Evolutionary conservation across 768 basidiomycete species (phyloP).

Genomic region (Leccinum disarticulatum): DNA sequence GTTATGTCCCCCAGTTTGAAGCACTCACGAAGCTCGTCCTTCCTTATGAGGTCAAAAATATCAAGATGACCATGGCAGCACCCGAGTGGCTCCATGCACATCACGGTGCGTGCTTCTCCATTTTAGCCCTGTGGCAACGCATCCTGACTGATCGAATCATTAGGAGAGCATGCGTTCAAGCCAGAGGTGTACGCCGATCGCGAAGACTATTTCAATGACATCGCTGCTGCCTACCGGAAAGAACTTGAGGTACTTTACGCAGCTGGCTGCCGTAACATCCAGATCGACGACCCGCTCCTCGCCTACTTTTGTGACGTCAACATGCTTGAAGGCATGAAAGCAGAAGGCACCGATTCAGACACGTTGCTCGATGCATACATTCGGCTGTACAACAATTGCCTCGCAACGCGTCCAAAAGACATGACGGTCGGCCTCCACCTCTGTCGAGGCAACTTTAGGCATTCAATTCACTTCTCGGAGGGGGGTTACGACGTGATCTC

Average conservation of each 20-base stretch:
- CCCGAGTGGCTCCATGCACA: slow-evolving; percentile 73
- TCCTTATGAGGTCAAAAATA: slow-evolving; percentile 59
- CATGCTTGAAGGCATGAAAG: slow-evolving; percentile 56
- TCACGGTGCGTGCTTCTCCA: slow-evolving; percentile 43
- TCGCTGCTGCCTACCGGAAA: slow-evolving; percentile 44
- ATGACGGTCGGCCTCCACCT: slow-evolving; percentile 44
- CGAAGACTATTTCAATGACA: slow-evolving; percentile 50
- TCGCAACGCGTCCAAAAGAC: slow-evolving; percentile 38
- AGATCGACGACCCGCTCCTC: slow-evolving; percentile 48
- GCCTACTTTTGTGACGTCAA: slow-evolving; percentile 66
- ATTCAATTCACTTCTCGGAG: slow-evolving; percentile 42
- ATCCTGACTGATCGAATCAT: background rate
- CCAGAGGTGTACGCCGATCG: slow-evolving; percentile 20
- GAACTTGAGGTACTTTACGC: slow-evolving; percentile 47
- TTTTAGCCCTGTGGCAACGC: background rate
- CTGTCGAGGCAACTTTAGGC: slow-evolving; percentile 40
- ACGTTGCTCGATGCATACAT: slow-evolving; percentile 63
- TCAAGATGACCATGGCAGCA: slow-evolving; percentile 72
- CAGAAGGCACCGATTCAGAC: slow-evolving; percentile 58
- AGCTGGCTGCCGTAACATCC: slow-evolving; percentile 42
- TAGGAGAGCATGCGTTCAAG: slow-evolving; percentile 25
- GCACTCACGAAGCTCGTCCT: slow-evolving; percentile 57
- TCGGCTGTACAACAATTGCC: slow-evolving; percentile 38
- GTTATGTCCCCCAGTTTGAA: slow-evolving; percentile 64
- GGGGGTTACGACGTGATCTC: slow-evolving; percentile 48